Evolutionary conservation across 1,139 yeast species (phyloP).

Genomic region (Taphrina populina): DNA sequence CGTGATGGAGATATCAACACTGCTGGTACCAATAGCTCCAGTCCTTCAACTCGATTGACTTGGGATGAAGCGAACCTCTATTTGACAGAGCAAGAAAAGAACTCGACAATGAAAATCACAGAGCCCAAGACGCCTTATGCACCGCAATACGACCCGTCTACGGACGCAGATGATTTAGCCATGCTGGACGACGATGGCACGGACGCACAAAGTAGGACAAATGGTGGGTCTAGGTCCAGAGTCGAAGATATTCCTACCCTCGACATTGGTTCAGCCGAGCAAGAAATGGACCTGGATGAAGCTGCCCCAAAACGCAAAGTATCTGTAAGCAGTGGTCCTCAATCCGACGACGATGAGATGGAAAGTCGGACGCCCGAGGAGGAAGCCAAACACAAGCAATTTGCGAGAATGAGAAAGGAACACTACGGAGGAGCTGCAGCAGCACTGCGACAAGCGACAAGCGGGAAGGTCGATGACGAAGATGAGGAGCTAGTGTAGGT

Average conservation of each 20-base stretch:
- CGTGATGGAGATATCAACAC: neutral
- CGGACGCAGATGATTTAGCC: constrained; percentile 65
- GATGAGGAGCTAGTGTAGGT: constrained; percentile 13
- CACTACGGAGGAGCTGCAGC: constrained; percentile 31
- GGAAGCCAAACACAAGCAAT: constrained; percentile 29
- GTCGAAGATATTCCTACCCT: constrained; percentile 37
- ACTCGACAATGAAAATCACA: constrained; percentile 78
- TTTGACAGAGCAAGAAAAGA: constrained; percentile 65
- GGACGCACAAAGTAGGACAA: constrained; percentile 50
- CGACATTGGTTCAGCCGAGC: constrained; percentile 37
- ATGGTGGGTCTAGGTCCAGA: constrained; percentile 27
- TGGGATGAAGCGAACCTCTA: constrained; percentile 76
- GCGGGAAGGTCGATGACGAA: constrained; percentile 19
- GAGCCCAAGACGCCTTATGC: constrained; percentile 98
- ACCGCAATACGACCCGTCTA: constrained; percentile 85
- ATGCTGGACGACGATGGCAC: constrained; percentile 57
- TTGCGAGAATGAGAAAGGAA: constrained; percentile 29
- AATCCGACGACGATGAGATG: constrained; percentile 46
- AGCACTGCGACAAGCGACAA: constrained; percentile 11
- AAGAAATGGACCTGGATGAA: constrained; percentile 28
- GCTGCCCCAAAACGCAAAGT: constrained; percentile 40
- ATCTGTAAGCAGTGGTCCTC: constrained; percentile 47
- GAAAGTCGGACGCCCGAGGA: constrained; percentile 25
- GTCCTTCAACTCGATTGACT: constrained; percentile 49
- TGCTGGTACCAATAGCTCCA: constrained; percentile 1